phyloP scores from a whole-genome alignment of 805 yeast species.

The Suhomyces canberraensis region DNA sequence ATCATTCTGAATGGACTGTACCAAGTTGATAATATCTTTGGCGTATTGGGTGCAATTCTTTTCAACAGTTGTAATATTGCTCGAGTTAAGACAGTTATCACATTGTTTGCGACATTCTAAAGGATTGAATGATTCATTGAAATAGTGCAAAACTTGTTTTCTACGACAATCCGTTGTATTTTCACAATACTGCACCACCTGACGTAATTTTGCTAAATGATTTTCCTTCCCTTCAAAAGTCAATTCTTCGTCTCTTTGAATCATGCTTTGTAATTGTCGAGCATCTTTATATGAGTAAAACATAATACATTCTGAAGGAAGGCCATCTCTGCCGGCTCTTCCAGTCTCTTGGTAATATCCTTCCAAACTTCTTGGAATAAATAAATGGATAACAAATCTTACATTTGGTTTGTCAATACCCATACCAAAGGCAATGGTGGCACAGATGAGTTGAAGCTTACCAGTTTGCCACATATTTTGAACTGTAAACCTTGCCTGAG shows the following conservation, averaged over 20 bases:
- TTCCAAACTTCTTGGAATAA: constrained; percentile 85
- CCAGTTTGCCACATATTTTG: constrained; percentile 83
- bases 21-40: constrained; percentile 54
- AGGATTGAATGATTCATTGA: constrained; percentile 77
- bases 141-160: constrained; percentile 82
- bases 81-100: constrained; percentile 70
- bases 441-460: constrained; percentile 76
- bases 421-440: constrained; percentile 98
- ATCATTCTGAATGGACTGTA: constrained; percentile 50
- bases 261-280: constrained; percentile 68
- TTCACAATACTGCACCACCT: constrained; percentile 89
- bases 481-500: constrained; percentile 67
- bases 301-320: constrained; percentile 75
- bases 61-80: constrained; percentile 40
- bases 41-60: constrained; percentile 72
- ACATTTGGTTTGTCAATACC: constrained; percentile 98
- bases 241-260: constrained; percentile 69
- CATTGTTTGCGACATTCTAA: constrained; percentile 66
- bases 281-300: constrained; percentile 82
- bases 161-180: constrained; percentile 88
- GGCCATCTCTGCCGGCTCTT: constrained; percentile 96
- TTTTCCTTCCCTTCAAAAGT: constrained; percentile 64
- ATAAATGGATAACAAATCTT: constrained; percentile 82
- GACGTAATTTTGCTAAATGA: constrained; percentile 71
- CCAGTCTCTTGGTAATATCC: constrained; percentile 99